Evolutionary conservation across 208 protist species (phyloP).

Genomic region (Acanthamoeba quina): DNA sequence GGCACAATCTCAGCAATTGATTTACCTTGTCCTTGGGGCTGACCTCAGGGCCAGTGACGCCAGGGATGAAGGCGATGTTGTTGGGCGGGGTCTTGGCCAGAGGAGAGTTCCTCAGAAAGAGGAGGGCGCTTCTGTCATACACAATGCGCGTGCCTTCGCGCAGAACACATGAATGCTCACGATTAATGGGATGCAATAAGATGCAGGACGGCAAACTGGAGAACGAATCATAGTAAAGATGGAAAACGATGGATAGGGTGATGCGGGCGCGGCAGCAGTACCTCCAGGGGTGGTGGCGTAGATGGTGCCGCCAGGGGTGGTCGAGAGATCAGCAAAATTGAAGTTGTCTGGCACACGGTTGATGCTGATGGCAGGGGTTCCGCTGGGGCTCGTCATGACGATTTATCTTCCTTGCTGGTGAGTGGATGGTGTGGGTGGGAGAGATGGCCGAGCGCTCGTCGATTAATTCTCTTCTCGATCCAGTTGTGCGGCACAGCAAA

Average conservation of each 20-base stretch:
- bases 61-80: conserved; percentile 75
- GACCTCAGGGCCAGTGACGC: conserved; percentile 60
- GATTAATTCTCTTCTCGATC: background rate
- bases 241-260: too few species aligned
- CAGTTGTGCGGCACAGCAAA: conserved; percentile 42
- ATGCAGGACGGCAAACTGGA: background rate
- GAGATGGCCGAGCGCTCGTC: conserved; percentile 27
- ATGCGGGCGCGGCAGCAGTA: background rate
- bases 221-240: background rate
- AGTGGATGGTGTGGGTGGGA: background rate
- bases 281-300: conserved; percentile 76
- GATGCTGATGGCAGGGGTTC: conserved; percentile 75
- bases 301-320: conserved; percentile 72
- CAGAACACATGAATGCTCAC: background rate
- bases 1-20: background rate
- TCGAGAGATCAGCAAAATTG: conserved; percentile 74
- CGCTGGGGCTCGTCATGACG: conserved; percentile 45
- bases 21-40: conserved; percentile 45
- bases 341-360: conserved; percentile 51
- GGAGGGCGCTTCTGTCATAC: conserved; percentile 72
- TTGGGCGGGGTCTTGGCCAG: conserved; percentile 69
- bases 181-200: conserved; percentile 1
- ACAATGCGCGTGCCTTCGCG: conserved; percentile 60
- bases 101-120: conserved; percentile 71
- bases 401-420: background rate